phyloP scores from a whole-genome alignment of 2,329 filamentous ascomycete species.

The Aspergillus neotritici region DNA sequence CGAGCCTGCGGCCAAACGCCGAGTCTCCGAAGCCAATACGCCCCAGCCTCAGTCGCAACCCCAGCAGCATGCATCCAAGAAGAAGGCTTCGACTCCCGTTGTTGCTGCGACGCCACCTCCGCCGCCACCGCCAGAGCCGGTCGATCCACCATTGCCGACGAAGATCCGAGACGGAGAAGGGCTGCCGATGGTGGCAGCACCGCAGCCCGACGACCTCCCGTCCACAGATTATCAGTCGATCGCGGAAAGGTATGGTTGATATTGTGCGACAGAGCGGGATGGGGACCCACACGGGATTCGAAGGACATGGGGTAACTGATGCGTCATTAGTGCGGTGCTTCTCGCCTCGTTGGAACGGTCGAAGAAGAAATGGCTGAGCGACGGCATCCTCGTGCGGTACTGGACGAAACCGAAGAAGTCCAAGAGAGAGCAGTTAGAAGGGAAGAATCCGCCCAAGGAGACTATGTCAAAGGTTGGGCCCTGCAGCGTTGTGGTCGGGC shows the following conservation, averaged over 20 bases:
- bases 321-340: slow-evolving; percentile 48
- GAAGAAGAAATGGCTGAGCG: slow-evolving; percentile 52
- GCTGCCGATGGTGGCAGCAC: slow-evolving; percentile 49
- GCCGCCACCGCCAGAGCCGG: slow-evolving; percentile 25
- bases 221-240: slow-evolving; percentile 55
- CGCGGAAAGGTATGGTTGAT: slow-evolving; percentile 45
- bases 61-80: slow-evolving; percentile 22
- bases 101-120: slow-evolving; percentile 19
- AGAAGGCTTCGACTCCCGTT: slow-evolving; percentile 31
- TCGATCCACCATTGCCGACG: slow-evolving; percentile 44
- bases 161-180: slow-evolving; percentile 49
- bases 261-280: neutral
- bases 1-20: slow-evolving; percentile 40
- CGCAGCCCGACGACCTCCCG: slow-evolving; percentile 46
- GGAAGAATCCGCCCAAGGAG: slow-evolving; percentile 46
- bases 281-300: too few relatives aligned
- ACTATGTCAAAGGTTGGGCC: slow-evolving; percentile 52
- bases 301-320: slow-evolving; percentile 12
- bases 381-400: slow-evolving; percentile 52
- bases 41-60: slow-evolving; percentile 25
- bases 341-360: slow-evolving; percentile 54
- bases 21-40: slow-evolving; percentile 34
- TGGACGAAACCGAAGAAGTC: slow-evolving; percentile 55
- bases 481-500: slow-evolving; percentile 57
- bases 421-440: slow-evolving; percentile 45